Base-by-base conservation (phyloP, 2,329 filamentous ascomycete genomes). In the Neurospora sp. region DNA sequence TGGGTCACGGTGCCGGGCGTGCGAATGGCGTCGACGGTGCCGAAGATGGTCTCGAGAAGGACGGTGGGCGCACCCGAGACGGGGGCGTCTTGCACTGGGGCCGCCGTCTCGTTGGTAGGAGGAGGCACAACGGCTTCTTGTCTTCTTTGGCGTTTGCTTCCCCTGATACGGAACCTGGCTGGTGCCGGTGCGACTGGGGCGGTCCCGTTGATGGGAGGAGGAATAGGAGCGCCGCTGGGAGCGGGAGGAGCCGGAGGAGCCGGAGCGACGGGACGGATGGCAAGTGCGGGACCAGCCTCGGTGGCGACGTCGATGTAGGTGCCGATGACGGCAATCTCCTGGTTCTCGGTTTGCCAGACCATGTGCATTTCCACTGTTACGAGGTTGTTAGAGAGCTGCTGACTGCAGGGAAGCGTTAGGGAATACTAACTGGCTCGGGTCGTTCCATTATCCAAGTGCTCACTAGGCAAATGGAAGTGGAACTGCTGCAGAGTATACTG, bases 281-380 rank as follows among this genome's bases (percentile, higher is more conserved):
- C 66, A 57, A 70, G 68, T 23, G 70, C 67, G 2, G 74, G 68
- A 39, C 71, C 75, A 15, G 72, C 73, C 10, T 74, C 73, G 43
- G 77, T 76, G 71, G 78, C 77, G 37, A 82, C 74, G 71, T 82
- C 81, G 72, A 84, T 77, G 76, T 82, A 83, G 67, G 80, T 76
- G 67, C 81, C 82, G 41, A 84, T 76, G 71, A 84, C 82, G 39
- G 82, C 81, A 43, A 83, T 79, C 69, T 82, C 75, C 15, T 77
- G 73, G 41, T 75, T 76, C 12, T 80, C 79, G 15, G 80, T 80
- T 75, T 84, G 80, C 76, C 86, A 87, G 52, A 89, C 87, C 82
- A 89, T 86, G 79, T 89, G 87, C 78, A 84, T 82, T 77, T 86
- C 85, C 81, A 86, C 80, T 77, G 74, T 43, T 39, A 2, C 4